Percentiles rank a stretch among this genome's conserved stretches.
phyloP scores from a whole-genome alignment of 495 filamentous ascomycete species.

The Aspergillus hancockii region DNA sequence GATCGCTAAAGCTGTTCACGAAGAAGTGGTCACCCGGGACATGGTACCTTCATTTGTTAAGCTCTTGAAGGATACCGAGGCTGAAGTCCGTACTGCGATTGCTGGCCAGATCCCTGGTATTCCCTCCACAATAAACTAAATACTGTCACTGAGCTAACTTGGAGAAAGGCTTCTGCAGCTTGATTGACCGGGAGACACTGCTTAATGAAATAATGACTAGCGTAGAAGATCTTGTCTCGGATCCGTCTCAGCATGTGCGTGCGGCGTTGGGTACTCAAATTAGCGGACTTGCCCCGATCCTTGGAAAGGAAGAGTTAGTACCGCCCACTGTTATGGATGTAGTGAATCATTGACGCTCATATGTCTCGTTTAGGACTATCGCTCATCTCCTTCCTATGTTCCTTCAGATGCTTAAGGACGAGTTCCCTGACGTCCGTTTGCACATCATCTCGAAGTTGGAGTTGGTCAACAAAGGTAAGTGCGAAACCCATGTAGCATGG shows the following conservation, averaged over 20 bases:
- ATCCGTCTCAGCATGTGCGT: conserved; percentile 94
- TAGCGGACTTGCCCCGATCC: conserved; percentile 92
- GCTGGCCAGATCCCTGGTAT: conserved; percentile 93
- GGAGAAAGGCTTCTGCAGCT: conserved; percentile 76
- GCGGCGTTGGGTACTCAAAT: conserved; percentile 96
- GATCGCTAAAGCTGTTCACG: conserved; percentile 97
- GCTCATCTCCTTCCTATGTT: conserved; percentile 98
- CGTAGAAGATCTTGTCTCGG: conserved; percentile 92
- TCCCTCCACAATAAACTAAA: conserved; percentile 14
- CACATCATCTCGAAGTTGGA: conserved; percentile 99
- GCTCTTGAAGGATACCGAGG: conserved; percentile 94
- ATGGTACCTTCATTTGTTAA: conserved; percentile 97
- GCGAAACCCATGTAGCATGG: background rate
- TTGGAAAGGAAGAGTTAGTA: conserved; percentile 95
- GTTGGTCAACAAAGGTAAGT: conserved; percentile 88
- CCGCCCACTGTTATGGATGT: background rate
- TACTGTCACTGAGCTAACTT: conserved; percentile 18
- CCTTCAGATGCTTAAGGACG: conserved; percentile 98
- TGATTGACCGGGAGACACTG: conserved; percentile 83
- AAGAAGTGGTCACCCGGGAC: conserved; percentile 92
- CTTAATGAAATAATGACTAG: conserved; percentile 97
- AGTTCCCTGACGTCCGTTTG: conserved; percentile 94
- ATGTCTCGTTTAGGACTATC: conserved; percentile 67
- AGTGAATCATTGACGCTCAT: conserved; percentile 13
- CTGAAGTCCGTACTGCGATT: conserved; percentile 95